These are phyloP conservation scores for Fusarium torreyae DNA, from an alignment of 2,329 filamentous ascomycete genomes.

Conservation along the genomic window DNA sequence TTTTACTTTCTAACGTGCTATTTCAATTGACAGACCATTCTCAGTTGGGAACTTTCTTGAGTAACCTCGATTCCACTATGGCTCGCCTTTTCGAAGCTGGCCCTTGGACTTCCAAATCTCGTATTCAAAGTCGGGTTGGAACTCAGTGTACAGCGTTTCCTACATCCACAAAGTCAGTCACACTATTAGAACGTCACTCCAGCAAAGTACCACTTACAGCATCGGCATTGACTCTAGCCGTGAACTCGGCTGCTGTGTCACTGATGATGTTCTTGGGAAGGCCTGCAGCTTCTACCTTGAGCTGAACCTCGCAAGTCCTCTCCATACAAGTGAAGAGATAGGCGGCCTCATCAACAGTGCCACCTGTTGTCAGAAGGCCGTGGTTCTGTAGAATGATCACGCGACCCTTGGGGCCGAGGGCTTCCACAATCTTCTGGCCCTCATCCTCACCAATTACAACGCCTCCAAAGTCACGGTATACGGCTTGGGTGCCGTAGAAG, in stretches of 20 bases:
- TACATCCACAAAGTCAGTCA: slow-evolving; percentile 12
- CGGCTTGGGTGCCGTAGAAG: not conserved
- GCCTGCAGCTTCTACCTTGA: too few relatives aligned
- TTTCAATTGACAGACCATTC: too few relatives aligned
- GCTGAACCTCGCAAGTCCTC: not conserved
- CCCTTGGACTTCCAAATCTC: slow-evolving; percentile 53
- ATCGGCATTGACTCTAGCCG: slow-evolving; percentile 43
- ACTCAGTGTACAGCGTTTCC: slow-evolving; percentile 54
- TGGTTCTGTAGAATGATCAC: not conserved
- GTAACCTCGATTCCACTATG: too few relatives aligned
- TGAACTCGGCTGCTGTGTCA: too few relatives aligned
- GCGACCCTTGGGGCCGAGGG: not conserved
- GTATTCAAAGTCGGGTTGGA: slow-evolving; percentile 55
- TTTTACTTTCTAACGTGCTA: too few relatives aligned
- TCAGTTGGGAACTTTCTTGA: too few relatives aligned
- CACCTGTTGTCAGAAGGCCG: not conserved
- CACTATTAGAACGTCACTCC: accelerated
- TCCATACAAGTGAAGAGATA: not conserved
- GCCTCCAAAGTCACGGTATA: not conserved
- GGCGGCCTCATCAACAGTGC: not conserved
- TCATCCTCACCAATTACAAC: not conserved
- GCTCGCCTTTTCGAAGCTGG: too few relatives aligned
- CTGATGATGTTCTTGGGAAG: too few relatives aligned
- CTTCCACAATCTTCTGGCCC: not conserved
- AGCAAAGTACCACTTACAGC: slow-evolving; percentile 39